phyloP scores from a whole-genome alignment of 164 flowering plant species.

The Dillenia turbinata region DNA sequence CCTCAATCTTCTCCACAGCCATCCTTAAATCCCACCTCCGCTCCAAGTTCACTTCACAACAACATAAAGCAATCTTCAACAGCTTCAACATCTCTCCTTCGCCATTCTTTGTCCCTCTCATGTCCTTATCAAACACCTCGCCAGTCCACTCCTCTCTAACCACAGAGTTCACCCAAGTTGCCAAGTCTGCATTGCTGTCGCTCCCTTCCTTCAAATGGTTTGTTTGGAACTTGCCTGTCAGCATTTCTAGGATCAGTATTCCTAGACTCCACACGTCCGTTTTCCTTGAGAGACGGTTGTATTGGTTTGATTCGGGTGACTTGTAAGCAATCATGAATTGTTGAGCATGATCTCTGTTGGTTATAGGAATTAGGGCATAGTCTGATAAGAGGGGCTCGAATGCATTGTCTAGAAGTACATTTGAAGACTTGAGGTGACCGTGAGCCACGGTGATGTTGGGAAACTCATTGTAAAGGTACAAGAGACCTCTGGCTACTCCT shows the following conservation, averaged over 20 bases:
- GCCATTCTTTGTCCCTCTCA: slow-evolving; percentile 28
- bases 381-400: slow-evolving; percentile 60
- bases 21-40: slow-evolving; percentile 59
- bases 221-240: slow-evolving; percentile 60
- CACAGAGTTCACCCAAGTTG: slow-evolving; percentile 50
- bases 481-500: slow-evolving; percentile 67
- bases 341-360: slow-evolving; percentile 49
- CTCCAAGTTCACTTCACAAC: slow-evolving; percentile 63
- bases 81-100: slow-evolving; percentile 67
- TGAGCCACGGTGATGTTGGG: slow-evolving; percentile 60
- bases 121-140: slow-evolving; percentile 55
- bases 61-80: slow-evolving; percentile 57
- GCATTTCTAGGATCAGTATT: slow-evolving; percentile 63
- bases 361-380: slow-evolving; percentile 56
- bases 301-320: slow-evolving; percentile 59
- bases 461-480: slow-evolving; percentile 59
- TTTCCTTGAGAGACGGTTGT: slow-evolving; percentile 48
- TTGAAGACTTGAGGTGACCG: slow-evolving; percentile 89
- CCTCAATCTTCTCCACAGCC: slow-evolving; percentile 58
- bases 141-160: slow-evolving; percentile 29
- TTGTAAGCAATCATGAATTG: slow-evolving; percentile 66
- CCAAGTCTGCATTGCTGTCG: slow-evolving; percentile 29
- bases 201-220: slow-evolving; percentile 26
- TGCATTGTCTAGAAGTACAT: slow-evolving; percentile 52
- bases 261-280: slow-evolving; percentile 88